Percentiles rank a stretch among this genome's conserved stretches.
Evolutionary conservation across 2,329 filamentous ascomycete species (phyloP).

Genomic region (Aspergillus alliaceus): DNA sequence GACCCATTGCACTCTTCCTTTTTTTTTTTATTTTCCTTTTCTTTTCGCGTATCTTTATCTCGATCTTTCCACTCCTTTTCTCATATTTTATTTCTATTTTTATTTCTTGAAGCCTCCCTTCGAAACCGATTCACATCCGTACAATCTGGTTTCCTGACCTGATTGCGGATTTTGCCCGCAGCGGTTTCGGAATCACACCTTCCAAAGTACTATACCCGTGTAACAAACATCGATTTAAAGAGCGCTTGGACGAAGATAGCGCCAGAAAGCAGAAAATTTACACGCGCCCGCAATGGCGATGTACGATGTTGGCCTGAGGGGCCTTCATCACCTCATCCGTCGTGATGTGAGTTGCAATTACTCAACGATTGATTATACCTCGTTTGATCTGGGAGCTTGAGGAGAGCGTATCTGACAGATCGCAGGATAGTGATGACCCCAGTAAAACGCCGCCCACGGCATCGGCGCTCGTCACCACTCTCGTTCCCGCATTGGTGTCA

Average conservation of each 20-base stretch:
- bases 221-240: neutral
- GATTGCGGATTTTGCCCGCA: neutral
- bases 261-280: neutral
- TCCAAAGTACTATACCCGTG: neutral
- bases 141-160: neutral
- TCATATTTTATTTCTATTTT: constrained; percentile 3
- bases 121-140: neutral
- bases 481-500: constrained; percentile 48
- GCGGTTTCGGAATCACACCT: neutral
- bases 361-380: neutral
- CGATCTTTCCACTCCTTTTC: constrained; percentile 14
- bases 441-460: constrained; percentile 35
- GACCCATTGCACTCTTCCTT: neutral
- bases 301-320: constrained; percentile 15
- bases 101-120: neutral
- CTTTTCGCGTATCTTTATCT: constrained; percentile 3
- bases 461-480: constrained; percentile 50
- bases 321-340: constrained; percentile 19
- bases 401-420: neutral
- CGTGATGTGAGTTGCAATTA: constrained; percentile 19
- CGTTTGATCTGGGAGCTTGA: neutral
- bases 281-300: constrained; percentile 14
- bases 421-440: constrained; percentile 11
- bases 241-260: neutral
- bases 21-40: neutral